Conservation (phyloP, 331 rosid genomes). For the Telfairia occidentalis region DNA sequence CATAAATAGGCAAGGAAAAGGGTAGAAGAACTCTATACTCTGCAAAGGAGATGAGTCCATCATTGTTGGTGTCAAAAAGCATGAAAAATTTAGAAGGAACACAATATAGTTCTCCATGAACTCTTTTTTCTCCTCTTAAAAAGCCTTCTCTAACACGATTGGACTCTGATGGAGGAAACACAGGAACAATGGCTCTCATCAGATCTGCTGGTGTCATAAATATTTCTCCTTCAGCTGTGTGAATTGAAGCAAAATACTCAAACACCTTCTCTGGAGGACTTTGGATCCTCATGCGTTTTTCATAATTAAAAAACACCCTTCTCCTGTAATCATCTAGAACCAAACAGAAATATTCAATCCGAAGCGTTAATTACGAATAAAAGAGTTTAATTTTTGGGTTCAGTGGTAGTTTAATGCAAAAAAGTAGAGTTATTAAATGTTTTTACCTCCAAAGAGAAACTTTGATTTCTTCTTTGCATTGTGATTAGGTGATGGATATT, state of each 20-base stretch:
- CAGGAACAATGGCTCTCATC: constrained; percentile 75
- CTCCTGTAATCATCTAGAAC: constrained; percentile 42
- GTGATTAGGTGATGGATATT: constrained; percentile 12
- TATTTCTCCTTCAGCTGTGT: constrained; percentile 28
- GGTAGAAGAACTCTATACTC: constrained; percentile 29
- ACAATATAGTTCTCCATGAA: constrained; percentile 36
- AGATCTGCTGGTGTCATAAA: constrained; percentile 66
- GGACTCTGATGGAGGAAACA: constrained; percentile 68
- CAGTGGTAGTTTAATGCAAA: too few relatives aligned
- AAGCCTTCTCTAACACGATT: constrained; percentile 59
- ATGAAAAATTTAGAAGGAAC: constrained; percentile 54
- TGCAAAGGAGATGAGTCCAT: constrained; percentile 63
- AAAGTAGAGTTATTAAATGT: too few relatives aligned
- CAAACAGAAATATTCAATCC: too few relatives aligned
- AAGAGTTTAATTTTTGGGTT: too few relatives aligned
- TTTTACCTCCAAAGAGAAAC: constrained; percentile 45
- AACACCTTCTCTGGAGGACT: constrained; percentile 77
- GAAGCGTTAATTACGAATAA: too few relatives aligned
- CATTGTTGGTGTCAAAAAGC: constrained; percentile 74
- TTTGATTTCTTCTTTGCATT: constrained; percentile 14
- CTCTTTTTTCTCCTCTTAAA: constrained; percentile 46
- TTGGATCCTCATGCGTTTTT: constrained; percentile 47
- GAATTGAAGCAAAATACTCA: constrained; percentile 59
- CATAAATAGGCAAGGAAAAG: background rate
- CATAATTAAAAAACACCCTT: constrained; percentile 59